phyloP scores from a whole-genome alignment of 208 protist genomes.

The Leishmania martiniquensis region DNA sequence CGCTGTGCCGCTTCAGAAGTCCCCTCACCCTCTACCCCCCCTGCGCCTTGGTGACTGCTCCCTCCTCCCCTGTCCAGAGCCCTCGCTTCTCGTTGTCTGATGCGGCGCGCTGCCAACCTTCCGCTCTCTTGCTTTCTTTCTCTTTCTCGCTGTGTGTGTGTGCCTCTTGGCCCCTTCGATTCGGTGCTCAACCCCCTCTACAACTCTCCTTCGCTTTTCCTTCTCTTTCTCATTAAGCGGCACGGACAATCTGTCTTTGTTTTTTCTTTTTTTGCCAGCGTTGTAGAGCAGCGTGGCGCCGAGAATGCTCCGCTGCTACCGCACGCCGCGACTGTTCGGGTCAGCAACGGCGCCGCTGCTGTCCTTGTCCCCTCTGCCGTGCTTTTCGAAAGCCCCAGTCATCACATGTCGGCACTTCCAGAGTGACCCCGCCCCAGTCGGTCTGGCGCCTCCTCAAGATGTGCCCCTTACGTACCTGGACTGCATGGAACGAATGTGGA shows the following conservation, averaged over 20 bases:
- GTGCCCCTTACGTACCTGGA: constrained; percentile 52
- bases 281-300: neutral
- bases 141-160: neutral
- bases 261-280: neutral
- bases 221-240: neutral
- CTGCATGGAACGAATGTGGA: constrained; percentile 64
- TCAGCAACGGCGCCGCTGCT: neutral
- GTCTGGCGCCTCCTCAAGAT: neutral
- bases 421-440: neutral
- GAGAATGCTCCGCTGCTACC: constrained; percentile 20
- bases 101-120: neutral
- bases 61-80: neutral
- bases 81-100: neutral
- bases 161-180: neutral
- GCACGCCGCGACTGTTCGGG: neutral
- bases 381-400: neutral
- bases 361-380: neutral
- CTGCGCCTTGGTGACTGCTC: neutral
- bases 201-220: neutral
- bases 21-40: too few relatives aligned
- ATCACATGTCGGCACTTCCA: constrained; percentile 4
- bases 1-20: neutral
- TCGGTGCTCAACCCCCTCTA: neutral
- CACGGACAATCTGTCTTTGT: neutral
- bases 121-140: neutral